These are phyloP conservation scores for Oryza meyeriana DNA, from an alignment of 176 grass and related monocot genomes.

Conservation along the genomic window DNA sequence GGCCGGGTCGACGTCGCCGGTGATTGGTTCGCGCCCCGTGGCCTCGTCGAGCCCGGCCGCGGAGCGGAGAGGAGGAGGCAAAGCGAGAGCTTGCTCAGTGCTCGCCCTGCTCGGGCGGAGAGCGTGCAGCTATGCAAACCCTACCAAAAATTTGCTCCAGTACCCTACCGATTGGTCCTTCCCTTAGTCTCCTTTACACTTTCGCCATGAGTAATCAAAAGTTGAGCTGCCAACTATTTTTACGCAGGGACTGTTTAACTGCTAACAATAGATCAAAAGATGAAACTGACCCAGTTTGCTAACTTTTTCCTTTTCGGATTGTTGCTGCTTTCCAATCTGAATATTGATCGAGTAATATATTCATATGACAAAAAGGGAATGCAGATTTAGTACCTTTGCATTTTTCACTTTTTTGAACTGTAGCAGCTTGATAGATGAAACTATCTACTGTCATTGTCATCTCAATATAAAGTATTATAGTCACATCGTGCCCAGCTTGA, in stretches of 20 bases:
- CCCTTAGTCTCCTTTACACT: not conserved
- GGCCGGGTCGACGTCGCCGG: not conserved
- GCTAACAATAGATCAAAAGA: not conserved
- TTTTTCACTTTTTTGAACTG: not conserved
- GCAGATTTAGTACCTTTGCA: not conserved
- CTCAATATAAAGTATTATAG: not conserved
- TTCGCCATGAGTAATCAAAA: not conserved
- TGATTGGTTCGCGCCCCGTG: not conserved
- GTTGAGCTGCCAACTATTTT: not conserved
- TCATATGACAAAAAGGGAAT: slow-evolving; percentile 16
- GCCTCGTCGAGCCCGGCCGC: too few relatives aligned
- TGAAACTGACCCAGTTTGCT: not conserved
- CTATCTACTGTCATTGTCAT: not conserved
- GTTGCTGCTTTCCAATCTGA: slow-evolving; percentile 14
- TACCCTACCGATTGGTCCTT: not conserved
- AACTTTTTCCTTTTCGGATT: not conserved
- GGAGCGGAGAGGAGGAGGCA: not conserved
- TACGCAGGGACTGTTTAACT: not conserved
- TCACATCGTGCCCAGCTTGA: not conserved
- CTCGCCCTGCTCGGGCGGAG: not conserved
- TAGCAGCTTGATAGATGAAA: not conserved
- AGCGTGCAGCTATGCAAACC: not conserved
- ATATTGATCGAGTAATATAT: not conserved
- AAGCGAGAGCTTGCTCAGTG: not conserved
- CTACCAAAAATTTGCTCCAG: not conserved